phyloP scores from a whole-genome alignment of 1,284 basidiomycete species.

The Sanghuangporus baumii region DNA sequence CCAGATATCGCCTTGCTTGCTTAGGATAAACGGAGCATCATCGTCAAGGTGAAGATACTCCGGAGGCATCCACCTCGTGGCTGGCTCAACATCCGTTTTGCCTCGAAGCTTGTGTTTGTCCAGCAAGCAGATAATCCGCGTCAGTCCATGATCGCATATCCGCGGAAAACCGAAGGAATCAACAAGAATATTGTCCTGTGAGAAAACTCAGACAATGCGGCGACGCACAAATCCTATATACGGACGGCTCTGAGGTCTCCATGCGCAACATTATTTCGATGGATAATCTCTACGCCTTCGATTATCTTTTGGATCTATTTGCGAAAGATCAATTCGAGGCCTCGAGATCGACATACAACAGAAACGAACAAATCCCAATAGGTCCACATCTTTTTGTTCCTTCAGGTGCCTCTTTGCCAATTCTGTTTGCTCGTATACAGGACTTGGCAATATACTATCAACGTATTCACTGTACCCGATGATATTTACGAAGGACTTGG shows the following conservation, averaged over 20 bases:
- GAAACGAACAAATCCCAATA: neutral
- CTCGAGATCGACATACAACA: neutral
- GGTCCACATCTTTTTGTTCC: neutral
- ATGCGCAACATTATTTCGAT: neutral
- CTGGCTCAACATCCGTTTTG: neutral
- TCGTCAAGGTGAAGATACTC: slow-evolving; percentile 6
- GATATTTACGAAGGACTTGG: neutral
- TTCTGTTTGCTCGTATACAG: neutral
- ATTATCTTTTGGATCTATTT: neutral
- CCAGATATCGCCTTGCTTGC: slow-evolving; percentile 18
- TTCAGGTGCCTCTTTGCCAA: neutral
- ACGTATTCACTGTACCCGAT: neutral
- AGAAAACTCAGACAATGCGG: neutral
- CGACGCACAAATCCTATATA: neutral
- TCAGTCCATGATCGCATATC: slow-evolving; percentile 5
- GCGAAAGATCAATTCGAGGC: neutral
- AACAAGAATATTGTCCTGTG: slow-evolving; percentile 10
- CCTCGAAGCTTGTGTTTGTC: neutral
- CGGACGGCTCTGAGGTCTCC: neutral
- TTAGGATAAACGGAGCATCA: neutral
- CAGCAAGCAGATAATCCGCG: neutral
- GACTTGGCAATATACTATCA: neutral
- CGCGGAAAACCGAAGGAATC: neutral
- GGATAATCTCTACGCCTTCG: neutral
- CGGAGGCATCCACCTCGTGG: slow-evolving; percentile 15